A percentile compares a stretch with the other conserved stretches of the same genome.
Evolutionary conservation across 2,329 filamentous ascomycete species (phyloP).

Genomic region (Hypoxylon sp.): DNA sequence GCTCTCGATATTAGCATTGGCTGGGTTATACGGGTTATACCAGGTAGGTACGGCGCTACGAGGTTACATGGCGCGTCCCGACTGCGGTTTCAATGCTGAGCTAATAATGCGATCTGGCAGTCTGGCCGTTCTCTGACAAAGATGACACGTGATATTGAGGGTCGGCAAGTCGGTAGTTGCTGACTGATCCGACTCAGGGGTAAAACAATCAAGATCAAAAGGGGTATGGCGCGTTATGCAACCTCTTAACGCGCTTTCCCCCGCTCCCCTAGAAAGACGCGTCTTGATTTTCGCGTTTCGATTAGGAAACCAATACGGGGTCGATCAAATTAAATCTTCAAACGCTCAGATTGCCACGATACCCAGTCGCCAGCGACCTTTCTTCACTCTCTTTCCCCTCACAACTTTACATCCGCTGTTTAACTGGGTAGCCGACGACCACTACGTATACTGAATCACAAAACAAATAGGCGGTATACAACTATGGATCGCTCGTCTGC

Average conservation of each 20-base stretch:
- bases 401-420: not conserved
- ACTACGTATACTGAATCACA: slow-evolving; percentile 7
- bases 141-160: slow-evolving; percentile 23
- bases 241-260: slow-evolving; percentile 34
- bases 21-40: not conserved
- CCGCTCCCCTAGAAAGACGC: slow-evolving; percentile 28
- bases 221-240: slow-evolving; percentile 25
- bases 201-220: not conserved
- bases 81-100: not conserved
- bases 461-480: slow-evolving; percentile 25
- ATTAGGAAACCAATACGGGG: slow-evolving; percentile 26
- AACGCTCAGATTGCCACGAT: slow-evolving; percentile 28
- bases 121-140: not conserved
- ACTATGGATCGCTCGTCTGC: slow-evolving; percentile 89
- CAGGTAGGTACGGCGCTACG: too few relatives aligned
- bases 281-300: slow-evolving; percentile 33
- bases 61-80: slow-evolving; percentile 29
- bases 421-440: not conserved
- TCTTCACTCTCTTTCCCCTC: too few relatives aligned
- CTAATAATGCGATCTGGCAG: not conserved
- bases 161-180: slow-evolving; percentile 4
- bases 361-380: slow-evolving; percentile 4
- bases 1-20: not conserved
- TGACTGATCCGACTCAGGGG: slow-evolving; percentile 13
- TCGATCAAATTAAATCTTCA: slow-evolving; percentile 25